phyloP scores from a whole-genome alignment of 148 eudicot genomes.

The Rhododendron mucronatum region DNA sequence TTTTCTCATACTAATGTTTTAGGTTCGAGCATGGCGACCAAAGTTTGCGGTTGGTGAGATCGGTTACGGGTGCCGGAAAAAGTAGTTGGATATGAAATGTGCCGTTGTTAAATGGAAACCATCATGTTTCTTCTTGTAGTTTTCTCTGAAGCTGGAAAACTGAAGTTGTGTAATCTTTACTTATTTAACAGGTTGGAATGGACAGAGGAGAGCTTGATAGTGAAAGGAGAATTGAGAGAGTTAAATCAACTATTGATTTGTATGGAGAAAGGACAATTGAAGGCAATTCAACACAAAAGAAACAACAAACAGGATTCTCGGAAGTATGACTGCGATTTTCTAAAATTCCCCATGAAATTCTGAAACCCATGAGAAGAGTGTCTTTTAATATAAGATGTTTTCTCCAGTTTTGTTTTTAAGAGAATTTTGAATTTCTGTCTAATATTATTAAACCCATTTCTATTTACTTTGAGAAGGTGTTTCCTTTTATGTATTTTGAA shows the following conservation, averaged over 20 bases:
- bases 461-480: background rate
- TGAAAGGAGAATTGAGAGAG: conserved; percentile 24
- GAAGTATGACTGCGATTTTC: conserved; percentile 28
- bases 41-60: background rate
- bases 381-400: background rate
- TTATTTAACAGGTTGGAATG: conserved; percentile 21
- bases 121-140: background rate
- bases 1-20: too few species aligned
- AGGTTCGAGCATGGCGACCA: background rate
- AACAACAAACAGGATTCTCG: conserved; percentile 21
- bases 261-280: conserved; percentile 33
- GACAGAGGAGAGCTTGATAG: conserved; percentile 18
- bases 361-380: background rate
- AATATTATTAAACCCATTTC: background rate
- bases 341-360: background rate
- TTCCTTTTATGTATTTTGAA: background rate
- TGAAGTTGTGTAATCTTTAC: background rate
- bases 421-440: background rate
- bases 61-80: background rate
- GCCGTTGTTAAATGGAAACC: background rate
- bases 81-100: background rate
- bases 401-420: background rate
- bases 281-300: conserved; percentile 16
- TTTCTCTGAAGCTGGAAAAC: background rate
- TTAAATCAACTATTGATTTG: conserved; percentile 41